Percentiles rank a stretch among this genome's conserved stretches.
phyloP scores from a whole-genome alignment of 257 asterid genomes.

The Solanum tacnaense region DNA sequence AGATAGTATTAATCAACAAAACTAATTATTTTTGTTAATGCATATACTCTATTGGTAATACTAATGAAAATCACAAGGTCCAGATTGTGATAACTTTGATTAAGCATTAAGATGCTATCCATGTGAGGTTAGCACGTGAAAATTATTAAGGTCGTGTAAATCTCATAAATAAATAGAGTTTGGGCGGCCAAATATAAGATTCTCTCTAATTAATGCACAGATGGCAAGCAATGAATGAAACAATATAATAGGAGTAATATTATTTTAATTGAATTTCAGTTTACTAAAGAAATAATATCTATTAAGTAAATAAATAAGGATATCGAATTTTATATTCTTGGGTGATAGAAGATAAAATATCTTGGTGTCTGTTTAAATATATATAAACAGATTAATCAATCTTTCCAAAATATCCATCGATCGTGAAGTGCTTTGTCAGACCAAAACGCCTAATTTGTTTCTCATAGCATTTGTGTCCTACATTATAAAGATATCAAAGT shows the following conservation, averaged over 20 bases:
- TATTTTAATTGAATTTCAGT: background rate
- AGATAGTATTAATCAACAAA: background rate
- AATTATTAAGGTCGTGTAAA: background rate
- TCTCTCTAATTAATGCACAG: background rate
- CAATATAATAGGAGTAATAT: background rate
- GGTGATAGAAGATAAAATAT: background rate
- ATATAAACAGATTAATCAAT: too few relatives aligned
- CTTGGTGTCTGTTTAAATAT: background rate
- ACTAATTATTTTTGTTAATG: background rate
- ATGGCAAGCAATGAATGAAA: background rate
- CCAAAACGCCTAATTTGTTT: too few relatives aligned
- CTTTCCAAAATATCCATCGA: background rate
- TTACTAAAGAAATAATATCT: background rate
- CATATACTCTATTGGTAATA: background rate
- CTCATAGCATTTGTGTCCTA: background rate
- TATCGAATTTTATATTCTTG: background rate
- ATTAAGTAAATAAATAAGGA: background rate
- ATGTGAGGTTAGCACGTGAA: conserved; percentile 1
- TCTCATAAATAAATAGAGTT: background rate
- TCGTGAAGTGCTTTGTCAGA: too few relatives aligned
- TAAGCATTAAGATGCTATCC: background rate
- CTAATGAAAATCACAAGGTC: background rate
- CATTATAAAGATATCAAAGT: background rate
- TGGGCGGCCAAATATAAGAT: background rate
- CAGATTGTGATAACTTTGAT: background rate